Evolutionary conservation across 768 basidiomycete genomes (phyloP), one percentile per base, ranked within the genome.

Genomic region (Tricholoma terreum): DNA sequence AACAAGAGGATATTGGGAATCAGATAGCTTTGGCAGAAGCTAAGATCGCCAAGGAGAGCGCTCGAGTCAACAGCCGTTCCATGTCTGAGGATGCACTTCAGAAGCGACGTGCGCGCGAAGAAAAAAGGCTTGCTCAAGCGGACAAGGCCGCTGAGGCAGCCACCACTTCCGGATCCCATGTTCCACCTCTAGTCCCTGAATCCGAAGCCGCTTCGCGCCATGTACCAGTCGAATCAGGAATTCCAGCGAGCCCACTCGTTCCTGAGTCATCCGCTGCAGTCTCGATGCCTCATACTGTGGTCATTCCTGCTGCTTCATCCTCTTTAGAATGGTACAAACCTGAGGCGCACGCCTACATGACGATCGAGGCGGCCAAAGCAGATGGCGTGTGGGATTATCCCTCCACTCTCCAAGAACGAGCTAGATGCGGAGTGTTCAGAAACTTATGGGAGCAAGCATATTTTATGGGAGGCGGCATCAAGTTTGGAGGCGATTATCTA

Each of bases 401-500:
- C 0, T 71, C 77, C 4, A 85, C 76, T 2, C 72, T 82, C 2
- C 68, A 77, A 40, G 87, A 96, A 67, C 78, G 82, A 3, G 92
- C 94, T 10, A 80, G 85, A 54, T 94, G 90, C 60, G 85, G 79
- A 9, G 88, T 94, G 9, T 96, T 94, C 69, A 80, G 80, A 43
- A 85, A 84, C 61, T 69, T 97, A 11, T 92, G 90, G 89, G 83
- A 86, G 59, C 82, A 87, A 71, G 92, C 91, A 0, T 86, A 87
- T 68, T 97, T 84, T 69, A 82, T 97, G 83, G 94, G 94, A 48
- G 84, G 84, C 0, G 95, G 94, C 0, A 84, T 95, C 71, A 90
- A 89, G 70, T 99, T 99, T 66, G 97, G 97, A 6, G 95, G 94
- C 1, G 94, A 98, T 65, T 98, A 93, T 71, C 74, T 99, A 43